Conservation (phyloP, 306 rosid genomes). For the Citrullus colocynthis region DNA sequence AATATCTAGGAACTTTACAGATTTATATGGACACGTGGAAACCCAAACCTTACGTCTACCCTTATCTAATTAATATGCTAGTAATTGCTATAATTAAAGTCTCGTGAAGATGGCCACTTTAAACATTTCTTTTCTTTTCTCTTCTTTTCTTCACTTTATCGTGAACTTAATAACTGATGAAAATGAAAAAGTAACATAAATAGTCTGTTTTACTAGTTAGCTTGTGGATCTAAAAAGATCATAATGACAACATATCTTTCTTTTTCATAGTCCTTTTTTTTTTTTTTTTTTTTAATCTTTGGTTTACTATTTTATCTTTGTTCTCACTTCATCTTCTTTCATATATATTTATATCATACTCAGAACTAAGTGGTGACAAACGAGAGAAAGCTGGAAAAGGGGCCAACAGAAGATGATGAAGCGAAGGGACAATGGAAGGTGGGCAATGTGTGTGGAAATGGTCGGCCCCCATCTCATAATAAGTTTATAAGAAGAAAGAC, state of each 20-base stretch:
- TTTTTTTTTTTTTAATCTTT: not conserved
- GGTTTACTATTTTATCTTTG: not conserved
- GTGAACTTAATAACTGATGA: not conserved
- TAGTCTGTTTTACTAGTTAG: not conserved
- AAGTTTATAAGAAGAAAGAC: not conserved
- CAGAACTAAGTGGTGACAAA: not conserved
- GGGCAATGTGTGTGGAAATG: slow-evolving; percentile 5
- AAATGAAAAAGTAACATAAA: not conserved
- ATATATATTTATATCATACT: not conserved
- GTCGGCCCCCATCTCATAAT: not conserved
- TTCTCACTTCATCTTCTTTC: not conserved
- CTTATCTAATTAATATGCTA: not conserved
- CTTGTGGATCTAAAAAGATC: slow-evolving; percentile 4
- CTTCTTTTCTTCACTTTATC: not conserved
- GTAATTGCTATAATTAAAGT: not conserved
- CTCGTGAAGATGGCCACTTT: not conserved
- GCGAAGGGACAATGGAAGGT: not conserved
- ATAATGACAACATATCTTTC: not conserved
- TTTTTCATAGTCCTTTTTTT: not conserved
- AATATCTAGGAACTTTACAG: not conserved
- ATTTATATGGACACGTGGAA: not conserved
- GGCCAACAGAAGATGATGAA: slow-evolving; percentile 4
- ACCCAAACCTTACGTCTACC: not conserved
- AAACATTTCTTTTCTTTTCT: not conserved
- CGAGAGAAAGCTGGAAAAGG: not conserved